Evolutionary conservation across 148 eudicot species (phyloP), one percentile per base, ranked within the genome.

Genomic region (Hydrangea macrophylla): DNA sequence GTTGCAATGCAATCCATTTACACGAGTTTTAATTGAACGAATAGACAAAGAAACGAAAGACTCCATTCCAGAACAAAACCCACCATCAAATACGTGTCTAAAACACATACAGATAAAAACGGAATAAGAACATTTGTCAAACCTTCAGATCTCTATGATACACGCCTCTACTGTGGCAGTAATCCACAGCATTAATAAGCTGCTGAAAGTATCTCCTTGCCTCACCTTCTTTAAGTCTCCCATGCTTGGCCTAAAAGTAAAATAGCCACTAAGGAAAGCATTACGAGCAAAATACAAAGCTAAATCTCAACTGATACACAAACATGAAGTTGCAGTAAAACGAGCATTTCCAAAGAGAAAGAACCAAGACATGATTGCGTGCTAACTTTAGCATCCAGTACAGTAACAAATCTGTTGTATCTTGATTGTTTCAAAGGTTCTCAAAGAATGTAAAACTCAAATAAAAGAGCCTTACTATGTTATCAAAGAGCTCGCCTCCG

Each of bases 91-190:
- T 33, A n/a, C n/a, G n/a, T n/a, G n/a, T n/a, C n/a, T n/a, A n/a
- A n/a, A n/a, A n/a, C n/a, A n/a, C n/a, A n/a, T n/a, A n/a, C n/a
- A n/a, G n/a, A n/a, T n/a, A n/a, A n/a, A n/a, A n/a, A n/a, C n/a
- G 5, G 20, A 31, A 22, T 9, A 55, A 13, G 50, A 62, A 37
- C 62, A 30, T 44, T 9, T 63, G 18, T 9, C 13, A 44, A 55
- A 89, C 98, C 96, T 92, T 92, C 39, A 92, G 74, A 79, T 92
- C 98, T 77, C 98, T 77, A 40, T 92, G 98, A 81, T 84, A 90
- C 42, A 92, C 90, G 15, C 98, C 96, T 92, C 98, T 81, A 78
- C 98, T 92, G 60, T 92, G 98, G 80, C 98, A 92, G 69, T 84
- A 92, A 70, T 92, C 98, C 60, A 92, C 93, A 22, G 93, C 96